These are phyloP conservation scores for Coemansia sp. DNA, from an alignment of 371 early-diverging fungal species.

Conservation along the genomic window DNA sequence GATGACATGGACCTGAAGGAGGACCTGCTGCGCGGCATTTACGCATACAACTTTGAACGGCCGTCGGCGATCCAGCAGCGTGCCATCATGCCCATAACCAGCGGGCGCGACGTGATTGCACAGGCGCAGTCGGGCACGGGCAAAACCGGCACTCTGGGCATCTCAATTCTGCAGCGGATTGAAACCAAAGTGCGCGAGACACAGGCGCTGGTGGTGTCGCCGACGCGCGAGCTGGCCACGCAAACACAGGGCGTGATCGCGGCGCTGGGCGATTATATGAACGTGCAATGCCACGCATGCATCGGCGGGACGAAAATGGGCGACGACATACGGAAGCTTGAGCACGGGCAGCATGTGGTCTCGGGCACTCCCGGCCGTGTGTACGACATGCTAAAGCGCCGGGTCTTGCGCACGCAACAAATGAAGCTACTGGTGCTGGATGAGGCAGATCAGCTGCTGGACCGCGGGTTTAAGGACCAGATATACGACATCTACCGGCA, in stretches of 20 bases:
- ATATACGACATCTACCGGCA: conserved; percentile 90
- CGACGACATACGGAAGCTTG: conserved; percentile 74
- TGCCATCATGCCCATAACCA: conserved; percentile 84
- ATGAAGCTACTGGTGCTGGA: conserved; percentile 94
- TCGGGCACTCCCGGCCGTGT: conserved; percentile 98
- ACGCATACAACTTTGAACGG: conserved; percentile 87
- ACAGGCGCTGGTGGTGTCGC: conserved; percentile 92
- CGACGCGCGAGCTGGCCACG: conserved; percentile 96
- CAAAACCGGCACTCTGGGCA: conserved; percentile 96
- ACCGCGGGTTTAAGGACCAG: conserved; percentile 92
- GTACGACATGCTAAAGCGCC: conserved; percentile 88
- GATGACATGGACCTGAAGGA: conserved; percentile 82
- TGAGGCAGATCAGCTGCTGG: conserved; percentile 97
- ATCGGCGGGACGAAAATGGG: conserved; percentile 88
- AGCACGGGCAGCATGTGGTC: conserved; percentile 84
- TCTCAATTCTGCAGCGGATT: conserved; percentile 86
- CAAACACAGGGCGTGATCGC: conserved; percentile 59
- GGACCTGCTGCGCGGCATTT: conserved; percentile 85
- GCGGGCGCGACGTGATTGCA: conserved; percentile 88
- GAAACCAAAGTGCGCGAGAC: conserved; percentile 68
- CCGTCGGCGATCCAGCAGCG: conserved; percentile 92
- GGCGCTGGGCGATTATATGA: conserved; percentile 58
- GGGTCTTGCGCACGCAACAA: conserved; percentile 69
- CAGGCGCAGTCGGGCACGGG: conserved; percentile 98
- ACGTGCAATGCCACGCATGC: conserved; percentile 67